Evolutionary conservation across 768 basidiomycete species (phyloP), one percentile per base, ranked within the genome.

Genomic region (Infundibulicybe gibba): DNA sequence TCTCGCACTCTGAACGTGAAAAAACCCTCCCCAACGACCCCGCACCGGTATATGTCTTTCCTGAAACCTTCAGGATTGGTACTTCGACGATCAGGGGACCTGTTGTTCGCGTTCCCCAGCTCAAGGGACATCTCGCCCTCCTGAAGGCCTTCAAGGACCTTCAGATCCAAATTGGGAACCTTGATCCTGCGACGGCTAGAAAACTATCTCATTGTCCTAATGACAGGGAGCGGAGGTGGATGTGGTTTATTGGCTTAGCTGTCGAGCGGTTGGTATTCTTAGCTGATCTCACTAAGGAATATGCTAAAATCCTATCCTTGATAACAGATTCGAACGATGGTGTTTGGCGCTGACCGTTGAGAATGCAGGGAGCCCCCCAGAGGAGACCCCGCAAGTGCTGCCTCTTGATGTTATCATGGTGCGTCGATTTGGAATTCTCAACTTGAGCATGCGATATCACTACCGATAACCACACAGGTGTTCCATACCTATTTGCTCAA

Each of bases 381-480:
- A 51, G 10, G 21, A n/a, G n/a, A n/a, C 39, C 8, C 15, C 54
- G 30, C 58, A 52, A 9, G 25, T n/a, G n/a, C n/a, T 25, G 8
- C 58, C 58, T 3, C 20, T 58, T 6, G 58, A 60, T 34, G 56
- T 60, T 9, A 33, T 58, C 3, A 60, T 60, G 58, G 56, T 53
- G 45, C 40, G 20, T 10, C 14, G 25, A n/a, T 13, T 6, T 31
- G 6, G 2, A 14, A 40, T n/a, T n/a, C n/a, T n/a, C n/a, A n/a
- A n/a, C n/a, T n/a, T n/a, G n/a, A n/a, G n/a, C n/a, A n/a, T n/a
- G n/a, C n/a, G n/a, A n/a, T n/a, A n/a, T n/a, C n/a, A n/a, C n/a
- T n/a, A n/a, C n/a, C n/a, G n/a, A n/a, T n/a, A n/a, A n/a, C n/a
- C n/a, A n/a, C n/a, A n/a, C n/a, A n/a, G n/a, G n/a, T n/a, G n/a